phyloP scores from a whole-genome alignment of 2,329 filamentous ascomycete species.

The Zalaria sp. region DNA sequence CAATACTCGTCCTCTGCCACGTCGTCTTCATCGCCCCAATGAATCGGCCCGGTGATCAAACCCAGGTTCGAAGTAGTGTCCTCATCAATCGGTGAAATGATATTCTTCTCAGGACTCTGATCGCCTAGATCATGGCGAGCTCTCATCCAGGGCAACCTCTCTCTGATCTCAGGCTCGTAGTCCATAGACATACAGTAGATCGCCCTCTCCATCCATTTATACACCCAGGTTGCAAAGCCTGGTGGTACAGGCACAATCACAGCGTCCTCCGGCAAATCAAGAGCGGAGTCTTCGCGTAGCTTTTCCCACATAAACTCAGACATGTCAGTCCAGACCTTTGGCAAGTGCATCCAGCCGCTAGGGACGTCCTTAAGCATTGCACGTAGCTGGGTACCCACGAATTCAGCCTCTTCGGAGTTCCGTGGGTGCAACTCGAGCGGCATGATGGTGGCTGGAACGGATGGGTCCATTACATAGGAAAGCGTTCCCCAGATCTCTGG shows the following conservation, averaged over 20 bases:
- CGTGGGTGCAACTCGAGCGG: not conserved
- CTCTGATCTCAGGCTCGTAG: too few relatives aligned
- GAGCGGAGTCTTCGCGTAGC: not conserved
- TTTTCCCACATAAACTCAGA: not conserved
- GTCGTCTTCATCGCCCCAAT: not conserved
- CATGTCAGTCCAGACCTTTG: too few relatives aligned
- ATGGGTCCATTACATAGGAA: not conserved
- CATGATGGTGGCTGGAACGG: not conserved
- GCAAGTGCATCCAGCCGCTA: not conserved
- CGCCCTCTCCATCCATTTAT: not conserved
- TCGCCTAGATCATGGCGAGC: not conserved
- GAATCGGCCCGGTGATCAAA: not conserved
- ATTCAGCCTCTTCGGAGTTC: not conserved
- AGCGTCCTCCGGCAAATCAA: not conserved
- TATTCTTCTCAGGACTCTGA: not conserved
- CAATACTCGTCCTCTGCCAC: not conserved
- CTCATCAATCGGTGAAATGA: not conserved
- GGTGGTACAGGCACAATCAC: not conserved
- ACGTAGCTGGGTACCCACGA: not conserved
- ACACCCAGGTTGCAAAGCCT: not conserved
- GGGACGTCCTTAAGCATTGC: not conserved
- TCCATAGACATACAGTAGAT: not conserved
- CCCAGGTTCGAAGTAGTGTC: not conserved
- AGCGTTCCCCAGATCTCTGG: not conserved
- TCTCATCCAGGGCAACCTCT: not conserved